phyloP scores from a whole-genome alignment of 139 green algal genomes.

The Dunaliella sp. region DNA sequence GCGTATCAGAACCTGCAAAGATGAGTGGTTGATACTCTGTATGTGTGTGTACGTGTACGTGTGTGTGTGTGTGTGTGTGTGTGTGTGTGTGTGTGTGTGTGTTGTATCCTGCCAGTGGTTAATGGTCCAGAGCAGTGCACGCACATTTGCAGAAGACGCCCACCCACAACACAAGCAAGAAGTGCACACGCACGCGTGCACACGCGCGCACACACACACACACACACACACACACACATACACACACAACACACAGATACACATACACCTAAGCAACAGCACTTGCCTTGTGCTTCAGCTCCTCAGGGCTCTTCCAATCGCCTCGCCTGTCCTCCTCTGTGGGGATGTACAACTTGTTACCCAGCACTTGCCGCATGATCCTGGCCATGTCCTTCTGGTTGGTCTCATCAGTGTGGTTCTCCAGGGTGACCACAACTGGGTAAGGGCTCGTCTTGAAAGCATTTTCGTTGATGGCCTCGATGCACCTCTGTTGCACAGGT shows the following conservation, averaged over 20 bases:
- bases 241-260: no score
- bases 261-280: neutral
- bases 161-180: no score
- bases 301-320: conserved; percentile 11
- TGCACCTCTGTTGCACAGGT: conserved; percentile 24
- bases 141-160: no score
- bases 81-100: no score
- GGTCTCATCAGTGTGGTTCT: conserved; percentile 38
- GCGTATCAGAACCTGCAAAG: neutral
- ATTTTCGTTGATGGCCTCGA: conserved; percentile 13
- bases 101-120: no score
- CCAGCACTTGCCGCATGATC: conserved; percentile 15
- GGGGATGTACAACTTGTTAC: conserved; percentile 22
- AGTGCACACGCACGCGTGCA: no score
- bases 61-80: no score
- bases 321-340: neutral
- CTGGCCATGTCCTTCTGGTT: conserved; percentile 36
- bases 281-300: conserved; percentile 13
- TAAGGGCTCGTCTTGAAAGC: conserved; percentile 32
- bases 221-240: neutral
- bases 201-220: no score
- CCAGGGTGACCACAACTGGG: conserved; percentile 46
- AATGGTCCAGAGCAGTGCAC: no score
- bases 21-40: neutral
- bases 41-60: no score